Conservation (phyloP, 2,329 filamentous ascomycete species). For the Calonectria pseudoreteaudii region DNA sequence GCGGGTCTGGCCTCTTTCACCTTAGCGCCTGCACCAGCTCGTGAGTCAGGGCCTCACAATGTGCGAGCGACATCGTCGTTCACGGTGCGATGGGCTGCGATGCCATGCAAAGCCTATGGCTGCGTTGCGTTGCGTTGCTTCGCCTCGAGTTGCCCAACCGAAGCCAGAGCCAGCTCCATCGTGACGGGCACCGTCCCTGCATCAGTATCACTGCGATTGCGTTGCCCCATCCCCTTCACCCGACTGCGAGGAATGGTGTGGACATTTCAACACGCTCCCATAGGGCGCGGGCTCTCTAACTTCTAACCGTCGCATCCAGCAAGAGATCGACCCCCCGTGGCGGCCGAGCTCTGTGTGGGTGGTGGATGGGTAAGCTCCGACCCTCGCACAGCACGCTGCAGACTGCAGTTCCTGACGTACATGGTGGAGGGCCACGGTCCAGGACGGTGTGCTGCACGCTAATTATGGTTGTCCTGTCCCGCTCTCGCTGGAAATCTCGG, state of each 20-base stretch:
- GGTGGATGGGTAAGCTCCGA: slow-evolving; percentile 19
- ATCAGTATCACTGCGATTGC: background rate
- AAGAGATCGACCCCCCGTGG: slow-evolving; percentile 14
- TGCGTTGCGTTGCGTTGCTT: slow-evolving; percentile 1
- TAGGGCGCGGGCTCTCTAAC: background rate
- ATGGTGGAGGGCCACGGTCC: background rate
- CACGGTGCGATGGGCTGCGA: slow-evolving; percentile 20
- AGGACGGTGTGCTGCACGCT: slow-evolving; percentile 7
- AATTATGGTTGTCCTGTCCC: slow-evolving; percentile 5
- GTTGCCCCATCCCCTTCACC: background rate
- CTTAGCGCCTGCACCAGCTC: slow-evolving; percentile 35
- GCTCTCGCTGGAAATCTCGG: slow-evolving; percentile 14
- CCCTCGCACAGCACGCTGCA: slow-evolving; percentile 12
- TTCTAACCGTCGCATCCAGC: slow-evolving; percentile 10
- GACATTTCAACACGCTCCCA: background rate
- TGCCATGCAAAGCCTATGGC: background rate
- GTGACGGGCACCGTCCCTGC: slow-evolving; percentile 3
- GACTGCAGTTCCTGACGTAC: slow-evolving; percentile 15
- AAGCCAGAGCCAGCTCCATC: background rate
- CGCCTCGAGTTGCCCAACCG: background rate
- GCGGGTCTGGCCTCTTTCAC: slow-evolving; percentile 37
- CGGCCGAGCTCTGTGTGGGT: slow-evolving; percentile 8
- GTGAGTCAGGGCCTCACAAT: slow-evolving; percentile 31
- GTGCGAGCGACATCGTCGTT: slow-evolving; percentile 14
- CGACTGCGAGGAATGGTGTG: background rate